phyloP scores from a whole-genome alignment of 2,329 filamentous ascomycete species.

The Scedosporium boydii region DNA sequence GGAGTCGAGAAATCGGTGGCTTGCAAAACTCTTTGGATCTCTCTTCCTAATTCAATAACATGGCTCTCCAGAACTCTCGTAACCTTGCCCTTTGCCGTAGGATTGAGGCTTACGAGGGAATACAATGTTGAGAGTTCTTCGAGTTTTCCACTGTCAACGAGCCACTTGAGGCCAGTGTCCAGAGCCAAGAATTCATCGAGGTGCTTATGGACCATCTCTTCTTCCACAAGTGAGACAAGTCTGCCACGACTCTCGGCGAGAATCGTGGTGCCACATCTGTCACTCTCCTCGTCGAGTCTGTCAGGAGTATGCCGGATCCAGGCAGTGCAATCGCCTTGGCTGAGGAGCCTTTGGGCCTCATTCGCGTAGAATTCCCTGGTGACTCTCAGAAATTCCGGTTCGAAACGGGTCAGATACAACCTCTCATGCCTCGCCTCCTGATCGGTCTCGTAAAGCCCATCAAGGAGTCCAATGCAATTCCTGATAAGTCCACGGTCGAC shows the following conservation, averaged over 20 bases:
- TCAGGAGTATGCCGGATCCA: conserved; percentile 72
- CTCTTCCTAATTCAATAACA: conserved; percentile 68
- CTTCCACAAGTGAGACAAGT: conserved; percentile 68
- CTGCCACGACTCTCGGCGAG: conserved; percentile 62
- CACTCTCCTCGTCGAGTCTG: conserved; percentile 70
- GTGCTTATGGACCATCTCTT: conserved; percentile 68
- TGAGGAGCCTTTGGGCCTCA: conserved; percentile 67
- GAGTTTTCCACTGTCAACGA: conserved; percentile 83
- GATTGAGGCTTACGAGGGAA: conserved; percentile 66
- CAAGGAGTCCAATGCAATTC: conserved; percentile 81
- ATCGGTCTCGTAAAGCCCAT: conserved; percentile 74
- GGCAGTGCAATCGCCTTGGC: conserved; percentile 67
- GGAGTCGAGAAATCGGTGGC: conserved; percentile 41
- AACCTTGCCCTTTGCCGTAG: conserved; percentile 61
- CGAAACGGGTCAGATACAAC: conserved; percentile 76
- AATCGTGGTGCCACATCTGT: conserved; percentile 75
- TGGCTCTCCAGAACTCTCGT: conserved; percentile 62
- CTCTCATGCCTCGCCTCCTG: conserved; percentile 69
- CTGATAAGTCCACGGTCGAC: conserved; percentile 78
- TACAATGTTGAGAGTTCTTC: conserved; percentile 77
- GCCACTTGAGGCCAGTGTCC: conserved; percentile 77
- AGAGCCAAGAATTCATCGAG: conserved; percentile 75
- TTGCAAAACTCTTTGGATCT: conserved; percentile 64
- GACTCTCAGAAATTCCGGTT: conserved; percentile 62
- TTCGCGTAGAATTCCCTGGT: conserved; percentile 65